These are phyloP conservation scores for Melaleuca alternifolia DNA, from an alignment of 345 rosid genomes.

Conservation along the genomic window DNA sequence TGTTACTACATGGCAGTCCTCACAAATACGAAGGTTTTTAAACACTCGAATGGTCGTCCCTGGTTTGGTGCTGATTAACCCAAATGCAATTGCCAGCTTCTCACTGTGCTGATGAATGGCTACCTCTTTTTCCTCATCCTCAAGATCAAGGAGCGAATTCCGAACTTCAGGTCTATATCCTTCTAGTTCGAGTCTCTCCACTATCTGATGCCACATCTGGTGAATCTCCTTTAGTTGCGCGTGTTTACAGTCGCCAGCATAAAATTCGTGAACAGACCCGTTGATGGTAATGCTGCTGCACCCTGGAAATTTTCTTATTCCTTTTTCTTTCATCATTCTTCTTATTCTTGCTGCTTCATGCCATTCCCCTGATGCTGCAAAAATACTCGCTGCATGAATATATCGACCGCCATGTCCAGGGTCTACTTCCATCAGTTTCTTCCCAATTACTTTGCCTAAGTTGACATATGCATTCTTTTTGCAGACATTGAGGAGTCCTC, in stretches of 20 bases:
- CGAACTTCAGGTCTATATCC: constrained; percentile 38
- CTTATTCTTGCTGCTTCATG: constrained; percentile 45
- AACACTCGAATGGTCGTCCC: constrained; percentile 32
- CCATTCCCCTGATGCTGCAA: constrained; percentile 47
- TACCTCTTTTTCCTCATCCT: constrained; percentile 39
- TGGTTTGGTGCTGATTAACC: constrained; percentile 40
- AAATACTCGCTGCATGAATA: constrained; percentile 48
- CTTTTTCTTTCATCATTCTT: constrained; percentile 32
- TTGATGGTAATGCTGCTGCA: constrained; percentile 44
- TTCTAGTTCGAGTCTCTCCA: constrained; percentile 21
- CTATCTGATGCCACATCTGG: constrained; percentile 25
- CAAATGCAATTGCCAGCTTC: constrained; percentile 55
- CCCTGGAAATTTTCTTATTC: constrained; percentile 52
- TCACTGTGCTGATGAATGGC: constrained; percentile 53
- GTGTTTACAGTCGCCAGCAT: constrained; percentile 46
- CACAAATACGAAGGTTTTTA: constrained; percentile 58
- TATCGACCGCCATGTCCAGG: constrained; percentile 49
- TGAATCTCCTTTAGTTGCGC: constrained; percentile 28
- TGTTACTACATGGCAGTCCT: constrained; percentile 47
- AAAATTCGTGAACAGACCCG: constrained; percentile 45
- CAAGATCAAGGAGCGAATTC: constrained; percentile 26
- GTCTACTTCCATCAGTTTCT: constrained; percentile 34
- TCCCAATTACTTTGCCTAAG: constrained; percentile 47
- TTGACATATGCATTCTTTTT: constrained; percentile 34
- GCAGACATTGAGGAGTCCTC: constrained; percentile 62